Conservation (phyloP, 75 land plant genomes). For the Selaginella tamariscina region DNA sequence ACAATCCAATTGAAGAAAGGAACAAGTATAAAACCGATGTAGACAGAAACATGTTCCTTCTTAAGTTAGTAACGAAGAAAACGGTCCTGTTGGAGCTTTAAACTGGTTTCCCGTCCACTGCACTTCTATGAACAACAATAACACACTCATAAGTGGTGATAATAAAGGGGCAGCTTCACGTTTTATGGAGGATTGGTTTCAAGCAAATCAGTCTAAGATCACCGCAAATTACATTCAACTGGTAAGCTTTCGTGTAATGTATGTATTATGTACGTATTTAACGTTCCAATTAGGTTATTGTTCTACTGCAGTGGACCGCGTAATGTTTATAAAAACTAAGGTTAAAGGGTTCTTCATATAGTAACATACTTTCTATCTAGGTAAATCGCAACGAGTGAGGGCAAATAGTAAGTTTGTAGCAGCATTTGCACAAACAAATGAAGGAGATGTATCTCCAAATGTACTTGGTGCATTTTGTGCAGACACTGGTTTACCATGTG, state of each 20-base stretch:
- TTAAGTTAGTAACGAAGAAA: constrained; percentile 90
- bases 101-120: constrained; percentile 99
- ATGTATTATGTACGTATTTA: too few relatives aligned
- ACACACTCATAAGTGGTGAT: constrained; percentile 88
- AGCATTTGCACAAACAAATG: constrained; percentile 96
- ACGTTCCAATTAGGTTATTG: too few relatives aligned
- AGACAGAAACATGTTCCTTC: constrained; percentile 84
- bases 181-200: constrained; percentile 95
- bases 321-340: too few relatives aligned
- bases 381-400: background rate
- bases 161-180: constrained; percentile 99
- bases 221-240: too few relatives aligned
- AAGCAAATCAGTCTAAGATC: background rate
- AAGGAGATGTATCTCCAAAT: constrained; percentile 96
- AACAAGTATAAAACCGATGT: constrained; percentile 59
- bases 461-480: constrained; percentile 75
- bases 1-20: constrained; percentile 79
- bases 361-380: too few relatives aligned
- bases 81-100: constrained; percentile 92
- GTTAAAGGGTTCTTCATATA: too few relatives aligned
- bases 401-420: constrained; percentile 38
- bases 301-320: too few relatives aligned
- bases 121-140: constrained; percentile 95
- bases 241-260: too few relatives aligned
- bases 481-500: constrained; percentile 87